A percentile compares a stretch with the other conserved stretches of the same genome.
Evolutionary conservation across 2,329 filamentous ascomycete genomes (phyloP).

Genomic region (Xylaria sp.): DNA sequence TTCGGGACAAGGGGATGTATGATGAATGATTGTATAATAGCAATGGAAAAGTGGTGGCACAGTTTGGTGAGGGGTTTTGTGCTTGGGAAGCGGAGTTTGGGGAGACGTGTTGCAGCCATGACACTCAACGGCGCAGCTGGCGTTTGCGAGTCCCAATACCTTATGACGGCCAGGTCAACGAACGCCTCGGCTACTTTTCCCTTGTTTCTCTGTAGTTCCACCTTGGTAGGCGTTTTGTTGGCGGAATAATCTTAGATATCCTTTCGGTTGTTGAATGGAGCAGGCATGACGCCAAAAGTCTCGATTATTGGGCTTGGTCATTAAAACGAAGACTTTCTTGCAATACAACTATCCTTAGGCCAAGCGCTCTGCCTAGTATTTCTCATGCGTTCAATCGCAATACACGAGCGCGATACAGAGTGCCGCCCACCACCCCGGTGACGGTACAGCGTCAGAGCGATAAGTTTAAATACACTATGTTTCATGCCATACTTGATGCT

Average conservation of each 20-base stretch:
- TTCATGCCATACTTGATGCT: not conserved
- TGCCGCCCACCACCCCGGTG: too few relatives aligned
- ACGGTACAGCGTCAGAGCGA: too few relatives aligned
- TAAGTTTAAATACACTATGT: too few relatives aligned
- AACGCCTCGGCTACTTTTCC: not conserved
- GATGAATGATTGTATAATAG: constrained; percentile 16
- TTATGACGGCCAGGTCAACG: not conserved
- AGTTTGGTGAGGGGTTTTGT: not conserved
- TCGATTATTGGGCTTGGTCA: not conserved
- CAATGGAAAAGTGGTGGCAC: not conserved
- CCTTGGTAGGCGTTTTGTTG: not conserved
- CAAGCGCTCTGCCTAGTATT: not conserved
- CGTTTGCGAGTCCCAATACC: constrained; percentile 1
- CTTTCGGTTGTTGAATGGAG: not conserved
- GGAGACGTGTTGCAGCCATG: not conserved
- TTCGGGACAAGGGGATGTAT: not conserved
- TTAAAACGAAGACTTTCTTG: too few relatives aligned
- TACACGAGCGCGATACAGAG: too few relatives aligned
- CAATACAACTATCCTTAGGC: too few relatives aligned
- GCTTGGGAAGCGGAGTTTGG: not conserved
- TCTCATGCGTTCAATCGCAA: not conserved
- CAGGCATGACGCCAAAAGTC: not conserved
- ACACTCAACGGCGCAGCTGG: constrained; percentile 17
- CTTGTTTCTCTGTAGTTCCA: not conserved
- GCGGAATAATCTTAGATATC: not conserved